A percentile compares a stretch with the other conserved stretches of the same genome.
Evolutionary conservation across 2,329 filamentous ascomycete genomes (phyloP).

Genomic region (Dendrostoma leiphaemia): DNA sequence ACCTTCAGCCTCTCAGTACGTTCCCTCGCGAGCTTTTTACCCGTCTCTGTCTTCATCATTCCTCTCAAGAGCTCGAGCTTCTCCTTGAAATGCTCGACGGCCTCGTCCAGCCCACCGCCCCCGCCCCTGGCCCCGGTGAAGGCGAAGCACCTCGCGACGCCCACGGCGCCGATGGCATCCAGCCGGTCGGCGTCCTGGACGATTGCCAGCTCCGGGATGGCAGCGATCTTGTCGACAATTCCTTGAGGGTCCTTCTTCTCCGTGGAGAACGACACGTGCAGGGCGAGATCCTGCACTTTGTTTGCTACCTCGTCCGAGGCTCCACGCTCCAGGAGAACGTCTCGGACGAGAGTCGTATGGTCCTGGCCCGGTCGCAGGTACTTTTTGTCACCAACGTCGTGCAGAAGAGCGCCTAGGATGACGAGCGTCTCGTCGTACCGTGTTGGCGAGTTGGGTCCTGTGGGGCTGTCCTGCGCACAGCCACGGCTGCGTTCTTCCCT

Average conservation of each 20-base stretch:
- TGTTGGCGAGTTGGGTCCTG: slow-evolving; percentile 7
- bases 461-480: slow-evolving; percentile 20
- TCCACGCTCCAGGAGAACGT: slow-evolving; percentile 56
- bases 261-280: slow-evolving; percentile 75
- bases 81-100: slow-evolving; percentile 72
- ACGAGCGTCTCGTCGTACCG: slow-evolving; percentile 52
- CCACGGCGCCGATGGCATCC: slow-evolving; percentile 84
- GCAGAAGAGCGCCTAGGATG: slow-evolving; percentile 71
- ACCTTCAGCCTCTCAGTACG: slow-evolving; percentile 50
- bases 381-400: slow-evolving; percentile 87
- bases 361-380: slow-evolving; percentile 63
- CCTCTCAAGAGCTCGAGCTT: slow-evolving; percentile 67
- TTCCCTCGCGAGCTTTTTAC: slow-evolving; percentile 49
- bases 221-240: slow-evolving; percentile 56
- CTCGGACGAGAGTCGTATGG: slow-evolving; percentile 51
- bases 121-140: slow-evolving; percentile 66
- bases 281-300: slow-evolving; percentile 69
- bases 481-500: slow-evolving; percentile 44
- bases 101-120: slow-evolving; percentile 54
- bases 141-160: slow-evolving; percentile 75
- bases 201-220: slow-evolving; percentile 72
- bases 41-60: slow-evolving; percentile 63
- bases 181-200: slow-evolving; percentile 92
- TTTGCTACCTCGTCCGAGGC: slow-evolving; percentile 58
- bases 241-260: slow-evolving; percentile 65